phyloP scores from a whole-genome alignment of 169 alveolate genomes.

The Eimeria necatrix region DNA sequence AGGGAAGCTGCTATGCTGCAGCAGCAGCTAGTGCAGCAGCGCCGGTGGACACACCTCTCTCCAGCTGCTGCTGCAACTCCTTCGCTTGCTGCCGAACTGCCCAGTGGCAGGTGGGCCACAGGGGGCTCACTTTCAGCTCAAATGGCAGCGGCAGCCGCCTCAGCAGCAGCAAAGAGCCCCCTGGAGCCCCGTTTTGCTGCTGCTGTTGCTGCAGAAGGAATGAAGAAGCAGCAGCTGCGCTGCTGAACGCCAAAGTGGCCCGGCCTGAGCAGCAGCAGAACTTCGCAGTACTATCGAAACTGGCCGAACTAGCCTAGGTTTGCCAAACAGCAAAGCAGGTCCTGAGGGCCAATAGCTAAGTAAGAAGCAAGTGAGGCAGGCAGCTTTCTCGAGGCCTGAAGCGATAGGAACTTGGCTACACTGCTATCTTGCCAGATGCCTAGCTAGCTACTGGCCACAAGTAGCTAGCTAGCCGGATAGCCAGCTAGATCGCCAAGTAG shows the following conservation, averaged over 20 bases:
- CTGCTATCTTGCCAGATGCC: too few relatives aligned
- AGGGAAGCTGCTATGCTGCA: slow-evolving; percentile 15
- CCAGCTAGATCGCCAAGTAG: neutral
- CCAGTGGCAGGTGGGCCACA: slow-evolving; percentile 2
- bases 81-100: neutral
- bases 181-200: slow-evolving; percentile 20
- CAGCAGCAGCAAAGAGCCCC: neutral
- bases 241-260: slow-evolving; percentile 17
- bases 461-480: neutral
- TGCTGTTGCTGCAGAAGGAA: slow-evolving; percentile 25
- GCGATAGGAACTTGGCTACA: too few relatives aligned
- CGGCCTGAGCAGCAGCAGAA: neutral
- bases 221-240: neutral
- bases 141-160: neutral
- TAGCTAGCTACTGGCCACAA: neutral
- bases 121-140: neutral
- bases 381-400: neutral
- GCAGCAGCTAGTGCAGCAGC: slow-evolving; percentile 16
- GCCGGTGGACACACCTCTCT: neutral
- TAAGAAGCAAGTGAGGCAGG: neutral
- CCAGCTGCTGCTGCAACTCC: neutral
- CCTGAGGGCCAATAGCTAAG: neutral
- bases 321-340: neutral
- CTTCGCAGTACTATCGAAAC: neutral
- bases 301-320: neutral